Conservation (phyloP, 345 rosid species). For the Citrus inodora region DNA sequence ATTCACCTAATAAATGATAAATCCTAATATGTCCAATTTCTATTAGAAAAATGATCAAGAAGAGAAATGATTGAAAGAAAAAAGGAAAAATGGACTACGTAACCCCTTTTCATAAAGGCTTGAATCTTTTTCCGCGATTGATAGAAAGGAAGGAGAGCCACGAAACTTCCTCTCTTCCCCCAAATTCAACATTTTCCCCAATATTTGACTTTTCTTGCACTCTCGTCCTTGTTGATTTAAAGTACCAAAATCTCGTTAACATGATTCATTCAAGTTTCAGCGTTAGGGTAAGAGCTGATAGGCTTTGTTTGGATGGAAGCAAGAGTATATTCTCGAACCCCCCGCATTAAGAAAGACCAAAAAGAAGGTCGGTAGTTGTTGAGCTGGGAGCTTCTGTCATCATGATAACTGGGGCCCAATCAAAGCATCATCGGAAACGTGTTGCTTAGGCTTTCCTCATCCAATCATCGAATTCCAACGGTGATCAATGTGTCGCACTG, state of each 20-base stretch:
- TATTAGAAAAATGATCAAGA: background rate
- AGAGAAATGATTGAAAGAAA: background rate
- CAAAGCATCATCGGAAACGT: background rate
- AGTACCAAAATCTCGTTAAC: background rate
- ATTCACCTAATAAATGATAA: too few relatives aligned
- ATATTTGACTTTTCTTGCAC: background rate
- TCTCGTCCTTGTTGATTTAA: background rate
- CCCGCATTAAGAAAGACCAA: background rate
- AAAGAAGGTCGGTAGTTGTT: slow-evolving; percentile 5
- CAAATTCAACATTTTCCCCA: background rate
- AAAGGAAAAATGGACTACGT: background rate
- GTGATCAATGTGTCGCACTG: background rate
- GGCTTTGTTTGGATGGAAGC: background rate
- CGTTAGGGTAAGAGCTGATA: too few relatives aligned
- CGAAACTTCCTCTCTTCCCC: background rate
- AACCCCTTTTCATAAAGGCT: background rate
- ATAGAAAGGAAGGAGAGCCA: background rate
- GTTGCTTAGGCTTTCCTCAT: background rate
- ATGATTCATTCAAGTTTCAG: background rate
- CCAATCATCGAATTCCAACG: slow-evolving; percentile 7
- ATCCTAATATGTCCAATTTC: too few relatives aligned
- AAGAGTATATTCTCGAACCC: slow-evolving; percentile 8
- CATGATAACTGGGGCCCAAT: slow-evolving; percentile 12
- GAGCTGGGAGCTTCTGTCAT: slow-evolving; percentile 12
- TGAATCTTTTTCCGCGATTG: background rate